Percentiles rank a stretch among this genome's conserved stretches.
These are phyloP conservation scores for Arabis hirsuta DNA, from an alignment of 345 rosid genomes.

Conservation along the genomic window DNA sequence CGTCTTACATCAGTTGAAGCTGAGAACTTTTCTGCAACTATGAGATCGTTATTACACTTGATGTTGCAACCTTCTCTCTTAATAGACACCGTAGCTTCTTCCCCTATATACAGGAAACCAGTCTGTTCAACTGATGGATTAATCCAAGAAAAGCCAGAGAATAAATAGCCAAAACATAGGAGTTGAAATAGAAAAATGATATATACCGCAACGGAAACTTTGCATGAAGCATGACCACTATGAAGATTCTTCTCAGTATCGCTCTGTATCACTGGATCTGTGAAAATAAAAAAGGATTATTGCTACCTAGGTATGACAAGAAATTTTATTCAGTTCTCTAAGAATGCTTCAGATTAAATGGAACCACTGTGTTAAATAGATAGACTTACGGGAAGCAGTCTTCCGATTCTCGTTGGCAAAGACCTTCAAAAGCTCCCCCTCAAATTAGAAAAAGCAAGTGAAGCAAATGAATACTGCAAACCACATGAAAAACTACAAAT, in stretches of 20 bases:
- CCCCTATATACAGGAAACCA: constrained; percentile 76
- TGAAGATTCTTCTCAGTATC: constrained; percentile 67
- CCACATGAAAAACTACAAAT: constrained; percentile 7
- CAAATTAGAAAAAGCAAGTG: constrained; percentile 48
- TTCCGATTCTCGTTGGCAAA: constrained; percentile 90
- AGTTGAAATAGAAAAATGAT: constrained; percentile 38
- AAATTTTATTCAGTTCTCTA: constrained; percentile 12
- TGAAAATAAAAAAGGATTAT: constrained; percentile 32
- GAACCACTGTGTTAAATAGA: no score
- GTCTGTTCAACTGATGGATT: constrained; percentile 55
- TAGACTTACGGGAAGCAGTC: constrained; percentile 74
- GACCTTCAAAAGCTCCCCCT: constrained; percentile 98
- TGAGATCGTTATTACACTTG: constrained; percentile 58
- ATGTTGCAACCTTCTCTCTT: constrained; percentile 84
- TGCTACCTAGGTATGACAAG: constrained; percentile 6
- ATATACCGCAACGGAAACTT: constrained; percentile 69
- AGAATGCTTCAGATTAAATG: constrained; percentile 14
- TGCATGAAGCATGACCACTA: constrained; percentile 76
- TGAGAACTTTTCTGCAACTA: constrained; percentile 73
- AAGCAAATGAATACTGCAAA: constrained; percentile 33
- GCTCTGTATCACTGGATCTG: constrained; percentile 78
- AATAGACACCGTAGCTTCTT: constrained; percentile 76
- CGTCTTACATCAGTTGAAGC: constrained; percentile 62
- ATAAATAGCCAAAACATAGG: constrained; percentile 7
- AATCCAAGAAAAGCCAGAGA: constrained; percentile 34